Base-by-base conservation (phyloP, 352 stramenopile species). In the Phytophthora foliorum region DNA sequence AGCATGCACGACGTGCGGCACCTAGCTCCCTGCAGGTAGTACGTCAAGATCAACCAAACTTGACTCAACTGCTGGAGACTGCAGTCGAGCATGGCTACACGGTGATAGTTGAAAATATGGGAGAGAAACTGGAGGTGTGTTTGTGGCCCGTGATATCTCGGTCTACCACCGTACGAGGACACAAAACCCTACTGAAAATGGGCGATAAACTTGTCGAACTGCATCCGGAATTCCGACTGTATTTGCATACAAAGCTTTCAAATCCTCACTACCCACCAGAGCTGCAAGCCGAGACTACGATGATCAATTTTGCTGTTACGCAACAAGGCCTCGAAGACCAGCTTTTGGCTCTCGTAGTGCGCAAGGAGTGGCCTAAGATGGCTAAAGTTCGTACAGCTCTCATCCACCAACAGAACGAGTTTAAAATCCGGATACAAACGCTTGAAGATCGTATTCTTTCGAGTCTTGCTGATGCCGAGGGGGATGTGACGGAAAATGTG, bases 401-500 rank as follows among this genome's bases (percentile, higher is more conserved):
- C 8, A 73, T 97, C 21, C 86, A 96, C 31, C 92, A 98, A 53
- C 88, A 97, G 46, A 97, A 97, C 61, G 81, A 95, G 32, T 97
- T 97, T 70, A 97, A 94, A 69, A 92, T 98, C 52, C 76, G 76
- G 2, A 77, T 98, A 8, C 82, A 94, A 50, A 77, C 88, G 11
- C 63, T 98, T 4, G 94, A 98, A 67, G 92, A 98, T 48, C 81
- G 95, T 1, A 98, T 98, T 56, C 58, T 98, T 17, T 82, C 75
- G 2, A 93, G 83, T 42, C 72, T 98, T 29, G 84, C 86, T 10
- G 79, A 97, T 62, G 72, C 95, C 29, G 87, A 97, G 60, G 86
- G 88, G 49, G 75, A 97, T 41, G 78, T 99, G 31, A 99, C 94
- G 6, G 94, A 98, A 72, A 98, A 99, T 69, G 95, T 99, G 6